Evolutionary conservation across 768 basidiomycete species (phyloP).

Genomic region (Hericium rajendrae): DNA sequence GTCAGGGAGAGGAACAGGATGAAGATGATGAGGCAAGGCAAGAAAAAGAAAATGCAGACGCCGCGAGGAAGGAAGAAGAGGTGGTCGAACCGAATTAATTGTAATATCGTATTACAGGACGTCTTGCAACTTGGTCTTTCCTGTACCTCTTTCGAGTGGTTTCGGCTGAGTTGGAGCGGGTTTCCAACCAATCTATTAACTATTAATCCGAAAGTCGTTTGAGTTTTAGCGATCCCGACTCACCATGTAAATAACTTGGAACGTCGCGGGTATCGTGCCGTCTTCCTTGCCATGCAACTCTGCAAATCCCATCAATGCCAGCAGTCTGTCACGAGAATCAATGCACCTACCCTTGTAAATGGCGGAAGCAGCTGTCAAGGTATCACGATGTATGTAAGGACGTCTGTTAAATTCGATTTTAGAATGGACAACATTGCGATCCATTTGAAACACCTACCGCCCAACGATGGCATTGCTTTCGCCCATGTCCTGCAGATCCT

Average conservation of each 20-base stretch:
- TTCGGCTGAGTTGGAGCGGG: slow-evolving; percentile 58
- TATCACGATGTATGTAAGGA: slow-evolving; percentile 69
- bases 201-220: not conserved
- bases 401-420: slow-evolving; percentile 32
- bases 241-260: slow-evolving; percentile 93
- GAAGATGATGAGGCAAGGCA: not conserved
- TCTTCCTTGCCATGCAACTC: slow-evolving; percentile 81
- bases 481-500: slow-evolving; percentile 94
- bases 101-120: slow-evolving; percentile 29
- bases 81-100: not conserved
- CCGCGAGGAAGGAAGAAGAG: not conserved
- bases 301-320: slow-evolving; percentile 21
- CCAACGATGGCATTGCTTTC: slow-evolving; percentile 89
- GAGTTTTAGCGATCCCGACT: slow-evolving; percentile 14
- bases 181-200: slow-evolving; percentile 75
- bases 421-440: not conserved
- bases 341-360: slow-evolving; percentile 76
- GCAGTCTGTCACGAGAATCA: not conserved
- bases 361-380: slow-evolving; percentile 80
- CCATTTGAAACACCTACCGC: slow-evolving; percentile 34
- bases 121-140: slow-evolving; percentile 51
- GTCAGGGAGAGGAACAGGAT: not conserved
- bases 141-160: slow-evolving; percentile 55
- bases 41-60: not conserved
- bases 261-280: slow-evolving; percentile 85